phyloP scores from a whole-genome alignment of 495 filamentous ascomycete genomes.

The Podospora bellae-mahoneyi region DNA sequence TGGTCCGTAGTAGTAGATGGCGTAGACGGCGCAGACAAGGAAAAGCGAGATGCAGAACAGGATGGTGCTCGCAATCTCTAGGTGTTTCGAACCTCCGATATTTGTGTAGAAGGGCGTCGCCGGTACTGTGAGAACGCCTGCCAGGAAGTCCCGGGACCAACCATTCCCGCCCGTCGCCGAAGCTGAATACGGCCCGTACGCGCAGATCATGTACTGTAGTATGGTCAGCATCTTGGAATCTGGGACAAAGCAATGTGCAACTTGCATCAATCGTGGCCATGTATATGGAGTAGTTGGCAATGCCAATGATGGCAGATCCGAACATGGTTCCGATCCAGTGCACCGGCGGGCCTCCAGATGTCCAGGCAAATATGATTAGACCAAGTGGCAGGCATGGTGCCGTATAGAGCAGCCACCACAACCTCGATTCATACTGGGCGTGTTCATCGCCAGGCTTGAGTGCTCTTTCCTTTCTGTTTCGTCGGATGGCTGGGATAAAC shows the following conservation, averaged over 20 bases:
- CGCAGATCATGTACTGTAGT: constrained; percentile 67
- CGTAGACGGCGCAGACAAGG: constrained; percentile 69
- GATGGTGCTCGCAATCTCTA: constrained; percentile 70
- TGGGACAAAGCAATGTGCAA: background rate
- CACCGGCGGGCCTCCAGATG: constrained; percentile 57
- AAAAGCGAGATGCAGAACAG: constrained; percentile 64
- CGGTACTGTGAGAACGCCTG: constrained; percentile 70
- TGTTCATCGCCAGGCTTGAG: constrained; percentile 55
- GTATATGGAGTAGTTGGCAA: constrained; percentile 69
- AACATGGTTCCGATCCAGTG: constrained; percentile 63
- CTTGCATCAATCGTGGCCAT: constrained; percentile 70
- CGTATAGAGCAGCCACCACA: constrained; percentile 58
- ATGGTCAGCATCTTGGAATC: background rate
- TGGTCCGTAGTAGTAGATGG: constrained; percentile 76
- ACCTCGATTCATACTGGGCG: constrained; percentile 56
- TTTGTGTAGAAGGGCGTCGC: constrained; percentile 69
- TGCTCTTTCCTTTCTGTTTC: constrained; percentile 52
- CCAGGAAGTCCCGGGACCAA: constrained; percentile 73
- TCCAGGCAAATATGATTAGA: constrained; percentile 67
- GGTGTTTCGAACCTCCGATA: constrained; percentile 53
- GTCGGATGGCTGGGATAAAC: constrained; percentile 61
- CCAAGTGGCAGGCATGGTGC: constrained; percentile 65
- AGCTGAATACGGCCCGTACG: constrained; percentile 73
- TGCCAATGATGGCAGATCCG: constrained; percentile 59
- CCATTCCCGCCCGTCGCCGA: constrained; percentile 75